Evolutionary conservation across 1,139 yeast species (phyloP), one percentile per base, ranked within the genome.

Genomic region (Candida buenavistaensis): DNA sequence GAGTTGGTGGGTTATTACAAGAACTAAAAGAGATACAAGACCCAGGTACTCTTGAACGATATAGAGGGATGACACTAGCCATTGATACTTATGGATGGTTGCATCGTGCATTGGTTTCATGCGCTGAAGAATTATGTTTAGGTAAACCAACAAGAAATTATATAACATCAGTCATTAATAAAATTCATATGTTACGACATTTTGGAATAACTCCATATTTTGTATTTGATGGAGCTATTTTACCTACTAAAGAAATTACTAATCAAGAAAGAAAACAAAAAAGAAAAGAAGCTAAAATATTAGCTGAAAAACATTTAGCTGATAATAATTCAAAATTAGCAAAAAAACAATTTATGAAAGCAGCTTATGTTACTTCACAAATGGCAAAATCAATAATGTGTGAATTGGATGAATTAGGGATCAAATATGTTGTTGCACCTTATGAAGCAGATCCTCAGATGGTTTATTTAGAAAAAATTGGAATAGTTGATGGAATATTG

Each of bases 381-480:
- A 89, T 94, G 94, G 97, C 96, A 4, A 85, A 86, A 49, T 75
- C 88, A 15, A 71, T 92, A 12, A 88, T 90, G 59, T 82, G 82
- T 22, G 82, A 78, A 45, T 69, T 94, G 43, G 81, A 80, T 47
- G 51, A 56, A n/a, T 66, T 72, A 32, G 59, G 63, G 1, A 78
- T 94, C 30, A 72, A 72, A 43, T 92, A 78, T 50, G 77, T 92
- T 12, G 98, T 94, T 7, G 98, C 99, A 0, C 99, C 99, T 0
- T 94, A 89, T 55, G 99, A 94, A 61, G 98, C 98, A 0, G 99
- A 94, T 56, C 86, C 98, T 0, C 98, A 94, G 56, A 78, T 94
- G 83, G 97, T 92, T 6, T 88, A 82, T 50, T 68, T 94, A 32
- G 98, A 92, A 54, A 78, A 78, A 40, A 48, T 64, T 0, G 94